Evolutionary conservation across 805 yeast species (phyloP).

Genomic region (Lachancea lanzarotensis): DNA sequence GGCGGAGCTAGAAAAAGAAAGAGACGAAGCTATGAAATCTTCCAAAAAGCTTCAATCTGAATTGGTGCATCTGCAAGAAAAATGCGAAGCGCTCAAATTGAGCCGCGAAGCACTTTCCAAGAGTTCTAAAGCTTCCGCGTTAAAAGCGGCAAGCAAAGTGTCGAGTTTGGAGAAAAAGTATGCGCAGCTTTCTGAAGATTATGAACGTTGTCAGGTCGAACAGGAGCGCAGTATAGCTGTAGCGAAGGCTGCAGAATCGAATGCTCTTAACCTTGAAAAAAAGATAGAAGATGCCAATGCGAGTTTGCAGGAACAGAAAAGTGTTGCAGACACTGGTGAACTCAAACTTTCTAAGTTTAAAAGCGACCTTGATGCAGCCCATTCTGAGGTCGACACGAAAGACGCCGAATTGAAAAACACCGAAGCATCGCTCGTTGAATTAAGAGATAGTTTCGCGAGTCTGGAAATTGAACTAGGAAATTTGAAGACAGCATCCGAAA

Average conservation of each 20-base stretch:
- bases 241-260: slow-evolving; percentile 3
- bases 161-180: neutral
- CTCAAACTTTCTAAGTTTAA: neutral
- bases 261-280: neutral
- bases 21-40: slow-evolving; percentile 8
- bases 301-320: neutral
- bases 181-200: neutral
- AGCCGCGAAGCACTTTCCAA: neutral
- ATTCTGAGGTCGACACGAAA: neutral
- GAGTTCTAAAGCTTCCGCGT: neutral
- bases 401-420: neutral
- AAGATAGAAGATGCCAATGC: neutral
- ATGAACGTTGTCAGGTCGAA: neutral
- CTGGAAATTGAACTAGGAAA: neutral
- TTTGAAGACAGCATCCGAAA: neutral
- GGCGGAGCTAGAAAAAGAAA: neutral
- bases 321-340: neutral
- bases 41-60: neutral
- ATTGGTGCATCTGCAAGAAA: neutral
- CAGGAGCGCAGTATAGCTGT: slow-evolving; percentile 1
- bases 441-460: neutral
- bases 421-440: neutral
- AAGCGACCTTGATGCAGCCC: neutral
- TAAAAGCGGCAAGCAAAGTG: neutral
- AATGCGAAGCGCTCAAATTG: neutral